phyloP scores from a whole-genome alignment of 768 basidiomycete genomes.

The Hemileccinum impolitum region DNA sequence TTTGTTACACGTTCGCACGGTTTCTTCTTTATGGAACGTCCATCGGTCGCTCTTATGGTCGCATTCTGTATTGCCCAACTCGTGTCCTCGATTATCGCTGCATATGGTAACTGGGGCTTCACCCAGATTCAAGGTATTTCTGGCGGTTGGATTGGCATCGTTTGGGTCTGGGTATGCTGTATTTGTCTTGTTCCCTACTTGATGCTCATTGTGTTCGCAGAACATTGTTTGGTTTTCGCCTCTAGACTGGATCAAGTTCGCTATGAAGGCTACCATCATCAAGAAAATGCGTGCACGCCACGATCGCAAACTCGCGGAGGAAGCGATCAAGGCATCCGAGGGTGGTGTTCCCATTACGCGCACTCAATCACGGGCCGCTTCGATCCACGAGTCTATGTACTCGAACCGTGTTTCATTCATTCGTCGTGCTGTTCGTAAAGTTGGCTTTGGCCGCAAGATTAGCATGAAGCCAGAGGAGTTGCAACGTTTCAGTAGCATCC shows the following conservation, averaged over 20 bases:
- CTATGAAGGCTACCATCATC: slow-evolving; percentile 92
- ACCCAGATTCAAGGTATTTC: slow-evolving; percentile 76
- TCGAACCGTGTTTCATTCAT: slow-evolving; percentile 95
- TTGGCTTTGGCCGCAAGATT: slow-evolving; percentile 82
- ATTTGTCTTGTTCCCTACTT: background rate
- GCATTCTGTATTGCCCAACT: slow-evolving; percentile 95
- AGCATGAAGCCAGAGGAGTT: slow-evolving; percentile 83
- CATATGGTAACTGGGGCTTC: slow-evolving; percentile 92
- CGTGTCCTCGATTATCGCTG: slow-evolving; percentile 93
- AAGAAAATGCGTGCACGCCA: slow-evolving; percentile 73
- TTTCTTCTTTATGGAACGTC: slow-evolving; percentile 97
- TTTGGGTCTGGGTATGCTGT: slow-evolving; percentile 90
- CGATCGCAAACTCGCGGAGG: slow-evolving; percentile 38
- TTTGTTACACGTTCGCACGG: slow-evolving; percentile 93
- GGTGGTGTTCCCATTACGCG: slow-evolving; percentile 69
- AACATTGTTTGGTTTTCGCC: slow-evolving; percentile 96
- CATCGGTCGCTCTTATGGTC: slow-evolving; percentile 80
- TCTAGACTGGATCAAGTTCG: slow-evolving; percentile 94
- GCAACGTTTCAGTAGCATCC: slow-evolving; percentile 82
- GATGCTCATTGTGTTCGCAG: slow-evolving; percentile 37
- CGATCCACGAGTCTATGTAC: slow-evolving; percentile 89
- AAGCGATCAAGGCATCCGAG: slow-evolving; percentile 32
- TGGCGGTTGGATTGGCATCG: slow-evolving; percentile 95
- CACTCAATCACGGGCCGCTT: slow-evolving; percentile 86
- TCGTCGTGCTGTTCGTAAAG: slow-evolving; percentile 80